Conservation (phyloP, 306 rosid genomes). For the Cucumis sativus region DNA sequence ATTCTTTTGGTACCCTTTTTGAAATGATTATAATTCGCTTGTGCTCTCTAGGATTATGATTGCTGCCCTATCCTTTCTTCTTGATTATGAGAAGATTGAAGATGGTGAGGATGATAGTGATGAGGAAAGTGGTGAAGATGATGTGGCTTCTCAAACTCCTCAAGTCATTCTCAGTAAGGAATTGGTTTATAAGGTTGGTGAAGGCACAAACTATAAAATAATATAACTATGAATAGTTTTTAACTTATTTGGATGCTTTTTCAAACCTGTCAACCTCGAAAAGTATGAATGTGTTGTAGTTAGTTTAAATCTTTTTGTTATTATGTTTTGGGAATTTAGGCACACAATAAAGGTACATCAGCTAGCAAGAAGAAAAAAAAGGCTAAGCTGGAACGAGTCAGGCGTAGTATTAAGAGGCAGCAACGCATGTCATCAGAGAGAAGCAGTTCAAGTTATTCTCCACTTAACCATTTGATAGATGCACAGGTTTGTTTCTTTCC, state of each 20-base stretch:
- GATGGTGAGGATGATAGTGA: constrained; percentile 55
- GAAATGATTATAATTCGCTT: background rate
- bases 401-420: constrained; percentile 61
- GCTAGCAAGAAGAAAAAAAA: constrained; percentile 87
- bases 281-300: background rate
- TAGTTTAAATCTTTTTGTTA: background rate
- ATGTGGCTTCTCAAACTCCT: constrained; percentile 26
- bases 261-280: background rate
- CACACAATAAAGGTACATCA: constrained; percentile 70
- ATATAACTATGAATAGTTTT: background rate
- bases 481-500: constrained; percentile 47
- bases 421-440: constrained; percentile 56
- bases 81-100: constrained; percentile 82
- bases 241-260: background rate
- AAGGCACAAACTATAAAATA: background rate
- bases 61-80: constrained; percentile 60
- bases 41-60: constrained; percentile 62
- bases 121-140: constrained; percentile 53
- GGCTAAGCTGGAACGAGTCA: constrained; percentile 66
- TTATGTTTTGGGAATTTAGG: constrained; percentile 31
- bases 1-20: background rate
- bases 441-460: constrained; percentile 37
- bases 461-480: constrained; percentile 79
- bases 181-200: constrained; percentile 64
- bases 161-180: constrained; percentile 50